Base-by-base conservation (phyloP, 1,284 basidiomycete species). In the Coniferiporia weirii region DNA sequence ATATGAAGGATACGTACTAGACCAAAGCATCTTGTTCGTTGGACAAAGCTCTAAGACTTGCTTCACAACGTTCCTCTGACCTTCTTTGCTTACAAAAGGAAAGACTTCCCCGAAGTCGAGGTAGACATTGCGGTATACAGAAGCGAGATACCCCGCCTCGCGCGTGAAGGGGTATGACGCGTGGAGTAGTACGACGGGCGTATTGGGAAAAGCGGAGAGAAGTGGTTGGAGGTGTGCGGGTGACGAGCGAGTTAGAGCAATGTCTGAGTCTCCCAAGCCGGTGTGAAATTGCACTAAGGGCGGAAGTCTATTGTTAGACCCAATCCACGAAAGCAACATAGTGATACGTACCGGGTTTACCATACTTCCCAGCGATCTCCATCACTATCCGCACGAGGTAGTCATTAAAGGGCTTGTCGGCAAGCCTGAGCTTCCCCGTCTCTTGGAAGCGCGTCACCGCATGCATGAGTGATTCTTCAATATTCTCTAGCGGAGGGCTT, bases 101-200 rank as follows among this genome's bases (percentile, higher is more conserved):
- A 88, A 90, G n/a, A 90, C 79, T 74, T 88, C 84, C 44, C 89
- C 89, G 67, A 91, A 87, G 69, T 91, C 89, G 47, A 91, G 73
- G 67, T 80, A 90, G 8, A 89, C 88, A 62, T 91, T 91, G 45
- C 74, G 67, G 65, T 89, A 89, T 10, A 85, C 79, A 0, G 86
- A 73, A 0, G 85, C 76, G 36, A 91, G 76, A 68, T 90, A 91
- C 1, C 84, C 87, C 3, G 87, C 88, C 59, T 91, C 87, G 52
- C 83, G 79, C 2, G 82, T 86, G 69, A 79, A 89, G 0, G 89
- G 89, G 65, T 91, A 91, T 27, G 83, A 79, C 1, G 85, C 78
- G 66, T 91, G 89, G 0, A 91, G 75, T 12, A 91, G 76, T 15
- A 91, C 80, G 61, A 91, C 77, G 5, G 71, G 75, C 1, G 84